Conservation (phyloP, 192 early-diverging fungal genomes). For the Powellomyces hirtus region DNA sequence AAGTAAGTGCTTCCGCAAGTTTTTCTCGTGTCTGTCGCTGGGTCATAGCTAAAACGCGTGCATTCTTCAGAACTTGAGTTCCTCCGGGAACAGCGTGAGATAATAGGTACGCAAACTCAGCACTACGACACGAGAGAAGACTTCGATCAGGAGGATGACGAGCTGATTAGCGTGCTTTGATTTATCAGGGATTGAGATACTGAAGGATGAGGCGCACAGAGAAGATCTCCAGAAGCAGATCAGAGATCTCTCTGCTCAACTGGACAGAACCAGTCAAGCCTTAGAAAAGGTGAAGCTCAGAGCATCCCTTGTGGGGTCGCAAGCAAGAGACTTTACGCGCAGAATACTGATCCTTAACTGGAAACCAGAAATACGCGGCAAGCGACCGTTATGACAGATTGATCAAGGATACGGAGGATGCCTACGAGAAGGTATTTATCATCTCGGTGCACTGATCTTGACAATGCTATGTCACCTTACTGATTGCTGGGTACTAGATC, state of each 20-base stretch:
- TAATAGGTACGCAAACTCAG: slow-evolving; percentile 1
- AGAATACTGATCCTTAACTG: not conserved
- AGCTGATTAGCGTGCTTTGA: not conserved
- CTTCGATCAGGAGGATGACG: not conserved
- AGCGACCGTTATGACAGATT: slow-evolving; percentile 18
- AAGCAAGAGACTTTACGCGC: not conserved
- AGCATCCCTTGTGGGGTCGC: not conserved
- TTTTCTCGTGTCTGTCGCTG: not conserved
- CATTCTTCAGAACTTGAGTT: not conserved
- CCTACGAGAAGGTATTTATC: slow-evolving; percentile 14
- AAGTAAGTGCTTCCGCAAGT: not conserved
- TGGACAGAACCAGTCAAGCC: not conserved
- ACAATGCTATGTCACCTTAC: not conserved
- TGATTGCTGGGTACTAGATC: no score
- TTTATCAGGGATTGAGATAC: slow-evolving; percentile 4
- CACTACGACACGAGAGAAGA: no score
- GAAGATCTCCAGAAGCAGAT: slow-evolving; percentile 6
- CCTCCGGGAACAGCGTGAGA: slow-evolving; percentile 12
- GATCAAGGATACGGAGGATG: slow-evolving; percentile 16
- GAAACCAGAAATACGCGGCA: slow-evolving; percentile 6
- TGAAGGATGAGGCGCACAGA: not conserved
- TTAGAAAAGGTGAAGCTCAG: not conserved
- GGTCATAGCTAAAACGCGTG: not conserved
- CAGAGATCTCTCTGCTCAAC: not conserved
- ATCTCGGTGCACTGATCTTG: not conserved